phyloP scores from a whole-genome alignment of 805 yeast species.

The Saccharomyces paradoxus region DNA sequence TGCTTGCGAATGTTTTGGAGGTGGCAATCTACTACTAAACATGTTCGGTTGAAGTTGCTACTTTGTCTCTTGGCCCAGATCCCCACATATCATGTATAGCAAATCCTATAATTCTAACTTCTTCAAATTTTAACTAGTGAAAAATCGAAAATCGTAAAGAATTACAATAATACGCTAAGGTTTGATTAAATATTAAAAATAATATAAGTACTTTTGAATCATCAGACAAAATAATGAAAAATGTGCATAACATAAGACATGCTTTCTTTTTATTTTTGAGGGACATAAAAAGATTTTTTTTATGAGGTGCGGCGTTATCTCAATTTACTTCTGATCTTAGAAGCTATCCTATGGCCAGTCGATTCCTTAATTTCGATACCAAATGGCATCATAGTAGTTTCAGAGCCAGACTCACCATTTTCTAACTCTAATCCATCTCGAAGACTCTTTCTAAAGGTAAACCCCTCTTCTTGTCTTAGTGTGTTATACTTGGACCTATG shows the following conservation, averaged over 20 bases:
- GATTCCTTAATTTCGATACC: constrained; percentile 6
- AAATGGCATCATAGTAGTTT: constrained; percentile 1
- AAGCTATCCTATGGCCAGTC: constrained; percentile 15
- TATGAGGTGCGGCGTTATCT: constrained; percentile 3
- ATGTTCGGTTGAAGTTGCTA: not conserved
- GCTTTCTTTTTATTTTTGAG: not conserved
- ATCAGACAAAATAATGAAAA: not conserved
- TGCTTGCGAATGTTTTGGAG: constrained; percentile 12
- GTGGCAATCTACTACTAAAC: constrained; percentile 9
- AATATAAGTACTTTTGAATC: not conserved
- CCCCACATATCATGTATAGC: not conserved
- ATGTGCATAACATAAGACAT: not conserved
- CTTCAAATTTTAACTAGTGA: not conserved
- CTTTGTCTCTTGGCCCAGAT: not conserved
- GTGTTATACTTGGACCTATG: not conserved
- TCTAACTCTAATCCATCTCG: constrained; percentile 1
- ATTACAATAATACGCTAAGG: not conserved
- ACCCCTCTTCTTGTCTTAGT: constrained; percentile 23
- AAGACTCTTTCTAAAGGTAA: constrained; percentile 27
- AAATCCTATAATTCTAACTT: not conserved
- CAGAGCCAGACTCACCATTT: not conserved
- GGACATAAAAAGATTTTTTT: not conserved
- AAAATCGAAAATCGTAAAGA: not conserved
- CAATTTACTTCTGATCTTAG: constrained; percentile 20
- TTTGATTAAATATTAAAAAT: not conserved